phyloP scores from a whole-genome alignment of 2,329 filamentous ascomycete genomes.

The Colletotrichum sp. region DNA sequence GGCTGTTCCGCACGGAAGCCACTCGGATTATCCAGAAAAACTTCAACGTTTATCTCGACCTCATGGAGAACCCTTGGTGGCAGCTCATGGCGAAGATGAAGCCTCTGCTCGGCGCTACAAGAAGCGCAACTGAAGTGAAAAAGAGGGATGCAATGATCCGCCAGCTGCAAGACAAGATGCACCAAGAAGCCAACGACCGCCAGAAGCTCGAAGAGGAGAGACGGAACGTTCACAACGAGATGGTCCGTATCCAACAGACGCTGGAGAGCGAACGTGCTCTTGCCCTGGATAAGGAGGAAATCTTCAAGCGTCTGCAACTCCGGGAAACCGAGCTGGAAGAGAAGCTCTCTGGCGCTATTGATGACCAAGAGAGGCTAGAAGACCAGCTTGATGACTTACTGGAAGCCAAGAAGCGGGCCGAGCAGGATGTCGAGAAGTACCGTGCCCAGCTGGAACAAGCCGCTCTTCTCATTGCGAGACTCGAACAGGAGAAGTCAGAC shows the following conservation, averaged over 20 bases:
- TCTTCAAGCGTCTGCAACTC: conserved; percentile 92
- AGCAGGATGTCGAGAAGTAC: conserved; percentile 81
- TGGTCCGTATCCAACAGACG: conserved; percentile 89
- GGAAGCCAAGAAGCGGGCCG: conserved; percentile 85
- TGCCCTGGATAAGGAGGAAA: conserved; percentile 97
- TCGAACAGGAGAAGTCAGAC: conserved; percentile 86
- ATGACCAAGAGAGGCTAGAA: conserved; percentile 93
- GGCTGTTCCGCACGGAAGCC: conserved; percentile 91
- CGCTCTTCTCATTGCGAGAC: conserved; percentile 80
- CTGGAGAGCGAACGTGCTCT: conserved; percentile 95
- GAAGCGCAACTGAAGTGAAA: conserved; percentile 92
- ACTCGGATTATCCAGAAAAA: conserved; percentile 95
- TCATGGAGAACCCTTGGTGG: conserved; percentile 98
- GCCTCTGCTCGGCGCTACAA: conserved; percentile 88
- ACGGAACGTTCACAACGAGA: conserved; percentile 83
- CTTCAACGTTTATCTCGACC: conserved; percentile 87
- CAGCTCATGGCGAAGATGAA: conserved; percentile 94
- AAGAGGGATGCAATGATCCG: conserved; percentile 93
- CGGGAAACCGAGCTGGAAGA: conserved; percentile 93
- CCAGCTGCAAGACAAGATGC: conserved; percentile 83
- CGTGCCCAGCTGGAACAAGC: conserved; percentile 90
- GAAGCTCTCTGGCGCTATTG: conserved; percentile 88
- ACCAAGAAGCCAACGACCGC: conserved; percentile 74
- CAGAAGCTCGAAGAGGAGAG: conserved; percentile 90
- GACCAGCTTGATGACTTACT: conserved; percentile 91